Base-by-base conservation (phyloP, 2,329 filamentous ascomycete genomes). In the Hypoxylon sp. region DNA sequence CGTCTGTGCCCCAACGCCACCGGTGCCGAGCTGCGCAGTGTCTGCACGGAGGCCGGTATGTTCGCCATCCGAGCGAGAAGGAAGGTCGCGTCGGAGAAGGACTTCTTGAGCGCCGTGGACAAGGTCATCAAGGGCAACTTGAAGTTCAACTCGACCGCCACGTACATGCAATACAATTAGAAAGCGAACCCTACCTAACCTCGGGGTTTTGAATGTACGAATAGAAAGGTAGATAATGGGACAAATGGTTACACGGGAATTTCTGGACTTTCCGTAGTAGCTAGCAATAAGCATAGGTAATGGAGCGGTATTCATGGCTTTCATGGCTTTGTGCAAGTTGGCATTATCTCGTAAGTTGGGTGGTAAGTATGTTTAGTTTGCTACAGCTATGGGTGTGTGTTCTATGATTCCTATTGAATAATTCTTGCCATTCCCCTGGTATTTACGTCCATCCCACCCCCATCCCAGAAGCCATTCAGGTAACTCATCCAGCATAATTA, bases 81-180 rank as follows among this genome's bases (percentile, higher is more conserved):
- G 83, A 99, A 99, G 92, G 93, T 99, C 14, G 96, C 96, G 0
- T 95, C 94, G 1, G 96, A 99, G 86, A 98, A 99, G 88, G 96
- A 99, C 82, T 99, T 99, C 83, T 83, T 99, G 75, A 94, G 93
- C 63, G 95, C 96, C 2, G 96, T 99, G 68, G 96, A 99, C 86
- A 99, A 99, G 89, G 96, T 99, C 71, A 98, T 98, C 85, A 97
- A 98, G 88, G 94, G 93, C 75, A 98, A 98, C 82, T 86, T 97
- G 80, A 99, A 99, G 89, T 99, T 99, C 87, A 98, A 98, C 89
- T 97, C 93, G 64, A 99, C 96, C 65, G 95, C 96, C 53, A 94
- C 93, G 70, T 99, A 99, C 84, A 96, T 96, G 88, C 96, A 98
- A 84, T 99, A 99, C 87, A 99, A 99, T 83, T 98, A 97, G 30